Evolutionary conservation across 2,329 filamentous ascomycete species (phyloP), one percentile per base, ranked within the genome.

Genomic region (Xylariaceae sp.): DNA sequence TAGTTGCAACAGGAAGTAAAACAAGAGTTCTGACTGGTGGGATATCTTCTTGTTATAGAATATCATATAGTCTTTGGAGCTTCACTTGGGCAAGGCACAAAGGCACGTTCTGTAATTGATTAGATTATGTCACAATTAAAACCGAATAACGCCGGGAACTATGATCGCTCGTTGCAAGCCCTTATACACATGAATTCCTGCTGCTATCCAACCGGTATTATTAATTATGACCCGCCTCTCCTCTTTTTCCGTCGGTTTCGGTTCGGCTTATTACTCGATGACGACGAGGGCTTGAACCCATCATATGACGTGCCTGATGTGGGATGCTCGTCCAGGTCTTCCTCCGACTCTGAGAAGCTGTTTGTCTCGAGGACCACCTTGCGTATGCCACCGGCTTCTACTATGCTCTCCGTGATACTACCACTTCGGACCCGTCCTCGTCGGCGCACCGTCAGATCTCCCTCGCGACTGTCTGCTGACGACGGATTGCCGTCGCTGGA

Each of bases 401-500:
- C 77, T n/a, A 88, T 78, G 60, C 88, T 88, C 72, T 91, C 88
- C 0, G 88, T 90, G 65, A 92, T 90, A 68, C 86, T 89, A 37
- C 88, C 88, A 64, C 86, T 89, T 56, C 88, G 80, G 3, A 86
- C 85, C 4, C 79, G 77, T 7, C 81, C 67, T 55, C 66, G 67
- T 37, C 61, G 65, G 53, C 63, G 62, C 23, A 55, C 62, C 23
- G 51, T 56, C 23, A 47, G 58, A 37, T 69, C 66, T 13, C 54
- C 58, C 7, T 66, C 64, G 7, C 57, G 47, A 30, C 65, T 66
- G 23, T 62, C 66, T 10, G 63, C 64, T 2, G 64, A 63, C n/a
- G 66, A 70, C 13, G 57, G 42, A 61, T 63, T 49, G 39, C 57
- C 53, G 54, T 63, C 62, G 42, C 59, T 62, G 7, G 60, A 67